Evolutionary conservation across 768 basidiomycete genomes (phyloP).

Genomic region (Amanita exitialis): DNA sequence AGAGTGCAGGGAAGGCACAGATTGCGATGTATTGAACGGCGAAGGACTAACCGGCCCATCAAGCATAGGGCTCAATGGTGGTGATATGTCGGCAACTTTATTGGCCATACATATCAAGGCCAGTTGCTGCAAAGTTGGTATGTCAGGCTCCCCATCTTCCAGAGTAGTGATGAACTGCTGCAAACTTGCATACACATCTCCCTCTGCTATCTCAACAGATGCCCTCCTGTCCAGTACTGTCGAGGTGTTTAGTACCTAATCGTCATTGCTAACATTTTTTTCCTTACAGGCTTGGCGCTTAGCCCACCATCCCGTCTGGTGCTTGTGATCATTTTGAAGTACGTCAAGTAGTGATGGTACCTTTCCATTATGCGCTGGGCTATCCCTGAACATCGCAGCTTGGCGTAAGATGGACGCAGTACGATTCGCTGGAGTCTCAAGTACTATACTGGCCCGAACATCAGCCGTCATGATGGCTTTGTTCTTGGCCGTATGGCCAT

Average conservation of each 20-base stretch:
- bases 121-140: constrained; percentile 53
- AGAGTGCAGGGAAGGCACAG: constrained; percentile 33
- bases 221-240: constrained; percentile 42
- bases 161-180: constrained; percentile 42
- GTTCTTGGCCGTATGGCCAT: constrained; percentile 22
- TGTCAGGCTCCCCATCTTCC: constrained; percentile 39
- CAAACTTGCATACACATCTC: constrained; percentile 24
- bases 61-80: constrained; percentile 45
- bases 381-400: constrained; percentile 75
- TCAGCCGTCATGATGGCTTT: constrained; percentile 28
- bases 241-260: constrained; percentile 9
- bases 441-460: constrained; percentile 24
- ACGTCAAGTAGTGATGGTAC: constrained; percentile 59
- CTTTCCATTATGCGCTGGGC: constrained; percentile 49
- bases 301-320: constrained; percentile 79
- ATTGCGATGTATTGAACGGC: constrained; percentile 33
- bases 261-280: neutral
- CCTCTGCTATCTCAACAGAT: constrained; percentile 28
- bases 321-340: constrained; percentile 46
- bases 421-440: constrained; percentile 58
- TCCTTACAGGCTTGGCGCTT: constrained; percentile 63
- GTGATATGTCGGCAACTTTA: constrained; percentile 39
- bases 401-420: constrained; percentile 54
- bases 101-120: constrained; percentile 54
- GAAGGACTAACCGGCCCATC: constrained; percentile 48